Base-by-base conservation (phyloP, 345 rosid species). In the Kandelia obovata region DNA sequence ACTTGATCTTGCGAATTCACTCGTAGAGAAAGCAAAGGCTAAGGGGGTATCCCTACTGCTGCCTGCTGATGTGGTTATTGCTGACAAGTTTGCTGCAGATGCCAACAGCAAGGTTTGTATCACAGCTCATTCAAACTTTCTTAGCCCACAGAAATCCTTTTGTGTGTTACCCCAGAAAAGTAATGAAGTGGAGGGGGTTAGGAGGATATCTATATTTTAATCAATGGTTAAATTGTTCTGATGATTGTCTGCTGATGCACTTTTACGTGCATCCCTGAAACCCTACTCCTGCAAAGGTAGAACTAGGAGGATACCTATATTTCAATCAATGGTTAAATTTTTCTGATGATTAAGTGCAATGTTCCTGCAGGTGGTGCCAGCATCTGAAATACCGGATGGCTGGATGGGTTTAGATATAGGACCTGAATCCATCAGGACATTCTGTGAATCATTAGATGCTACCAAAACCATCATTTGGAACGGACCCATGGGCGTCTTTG, bases 401-500 rank as follows among this genome's bases (percentile, higher is more conserved):
- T 92, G 98, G 98, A 90, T 90, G 96, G 98, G 98, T 63, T 77
- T 92, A 82, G 98, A 93, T 82, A 73, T 93, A 2, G 98, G 98
- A 73, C 98, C 98, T 5, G 89, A 90, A 76, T 77, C 92, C 58
- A 73, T 86, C 67, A 82, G 84, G 84, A 83, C 87, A 61, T 93
- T 93, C 83, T 77, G 71, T 46, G 86, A 85, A 73, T 77, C 88
- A 57, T 61, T 93, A 73, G 98, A 87, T 64, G 83, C 85, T 4
- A 85, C 97, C 61, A 80, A 92, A 63, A 90, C 98, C 35, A 64
- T 93, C 28, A 93, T 93, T 34, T 93, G 98, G 98, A 93, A 93
- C 72, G 98, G 98, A 82, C 98, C 98, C 3, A 93, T 93, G 98
- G 97, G 98, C 56, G 98, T 93, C 55, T 90, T 93, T 46, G 98